Conservation (phyloP, 495 filamentous ascomycete genomes). For the Trypethelium eluteriae region DNA sequence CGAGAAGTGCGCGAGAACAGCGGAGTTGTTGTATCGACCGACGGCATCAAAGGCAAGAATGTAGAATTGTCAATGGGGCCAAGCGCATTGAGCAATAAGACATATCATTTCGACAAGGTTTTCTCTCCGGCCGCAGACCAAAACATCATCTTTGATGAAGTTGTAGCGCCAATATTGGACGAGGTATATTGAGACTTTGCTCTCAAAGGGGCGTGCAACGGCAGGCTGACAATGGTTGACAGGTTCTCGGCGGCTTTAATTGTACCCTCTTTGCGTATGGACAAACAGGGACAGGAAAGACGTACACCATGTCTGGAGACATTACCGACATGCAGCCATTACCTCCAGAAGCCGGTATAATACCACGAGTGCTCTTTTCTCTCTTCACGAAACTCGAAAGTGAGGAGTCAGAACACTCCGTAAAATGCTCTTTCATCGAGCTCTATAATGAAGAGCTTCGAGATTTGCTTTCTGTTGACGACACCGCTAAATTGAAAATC, state of each 20-base stretch:
- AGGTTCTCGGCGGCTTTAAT: slow-evolving; percentile 96
- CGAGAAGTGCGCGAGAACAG: slow-evolving; percentile 89
- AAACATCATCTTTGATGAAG: slow-evolving; percentile 83
- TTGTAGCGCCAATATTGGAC: slow-evolving; percentile 81
- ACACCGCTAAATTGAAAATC: slow-evolving; percentile 82
- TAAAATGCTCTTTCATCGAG: slow-evolving; percentile 98
- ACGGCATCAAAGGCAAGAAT: slow-evolving; percentile 72
- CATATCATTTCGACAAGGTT: slow-evolving; percentile 92
- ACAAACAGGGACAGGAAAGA: slow-evolving; percentile 96
- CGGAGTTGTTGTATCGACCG: slow-evolving; percentile 78
- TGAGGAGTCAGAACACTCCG: slow-evolving; percentile 71
- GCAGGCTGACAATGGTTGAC: not conserved
- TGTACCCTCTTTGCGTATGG: slow-evolving; percentile 99
- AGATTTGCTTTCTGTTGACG: slow-evolving; percentile 75
- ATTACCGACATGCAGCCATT: slow-evolving; percentile 80
- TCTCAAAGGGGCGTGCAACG: slow-evolving; percentile 6
- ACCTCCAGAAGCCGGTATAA: slow-evolving; percentile 87
- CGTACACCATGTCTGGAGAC: slow-evolving; percentile 98
- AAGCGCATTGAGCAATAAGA: slow-evolving; percentile 86
- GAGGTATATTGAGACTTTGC: slow-evolving; percentile 53
- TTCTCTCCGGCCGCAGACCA: slow-evolving; percentile 96
- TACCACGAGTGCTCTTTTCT: slow-evolving; percentile 78
- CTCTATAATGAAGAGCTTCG: slow-evolving; percentile 95
- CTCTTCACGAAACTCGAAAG: slow-evolving; percentile 73
- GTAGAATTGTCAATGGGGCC: slow-evolving; percentile 89